Conservation (phyloP, 1,284 basidiomycete genomes). For the Ganoderma lucidum region DNA sequence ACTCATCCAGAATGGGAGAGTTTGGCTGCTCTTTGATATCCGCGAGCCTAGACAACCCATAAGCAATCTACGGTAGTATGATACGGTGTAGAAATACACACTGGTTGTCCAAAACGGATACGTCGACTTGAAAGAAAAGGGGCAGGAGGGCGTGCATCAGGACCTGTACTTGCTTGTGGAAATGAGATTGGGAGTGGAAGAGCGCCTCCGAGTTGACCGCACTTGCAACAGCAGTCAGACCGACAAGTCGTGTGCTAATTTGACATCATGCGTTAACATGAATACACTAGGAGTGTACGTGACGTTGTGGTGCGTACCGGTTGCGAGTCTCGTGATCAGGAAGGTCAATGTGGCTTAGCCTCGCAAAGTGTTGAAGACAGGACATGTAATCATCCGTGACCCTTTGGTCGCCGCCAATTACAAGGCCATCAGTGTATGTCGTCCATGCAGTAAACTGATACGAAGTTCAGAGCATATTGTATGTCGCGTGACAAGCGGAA, state of each 20-base stretch:
- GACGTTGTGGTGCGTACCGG: conserved; percentile 50
- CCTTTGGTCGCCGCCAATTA: conserved; percentile 79
- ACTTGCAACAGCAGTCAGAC: conserved; percentile 84
- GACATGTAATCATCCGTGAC: conserved; percentile 79
- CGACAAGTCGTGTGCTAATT: conserved; percentile 83
- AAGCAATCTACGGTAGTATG: conserved; percentile 13
- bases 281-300: not conserved
- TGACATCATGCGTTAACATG: not conserved
- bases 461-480: not conserved
- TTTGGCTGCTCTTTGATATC: conserved; percentile 72
- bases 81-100: conserved; percentile 48
- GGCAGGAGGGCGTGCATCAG: conserved; percentile 82
- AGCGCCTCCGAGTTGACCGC: conserved; percentile 88
- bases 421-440: conserved; percentile 88
- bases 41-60: conserved; percentile 51
- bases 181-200: conserved; percentile 80
- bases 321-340: conserved; percentile 73
- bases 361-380: conserved; percentile 74
- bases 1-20: conserved; percentile 83
- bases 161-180: conserved; percentile 73
- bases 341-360: conserved; percentile 60
- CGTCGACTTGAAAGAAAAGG: conserved; percentile 72
- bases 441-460: conserved; percentile 89
- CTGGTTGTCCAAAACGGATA: conserved; percentile 73
- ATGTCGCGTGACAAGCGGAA: conserved; percentile 10